Conservation (phyloP, 202 grass and related monocot species). For the Digitaria exilis region DNA sequence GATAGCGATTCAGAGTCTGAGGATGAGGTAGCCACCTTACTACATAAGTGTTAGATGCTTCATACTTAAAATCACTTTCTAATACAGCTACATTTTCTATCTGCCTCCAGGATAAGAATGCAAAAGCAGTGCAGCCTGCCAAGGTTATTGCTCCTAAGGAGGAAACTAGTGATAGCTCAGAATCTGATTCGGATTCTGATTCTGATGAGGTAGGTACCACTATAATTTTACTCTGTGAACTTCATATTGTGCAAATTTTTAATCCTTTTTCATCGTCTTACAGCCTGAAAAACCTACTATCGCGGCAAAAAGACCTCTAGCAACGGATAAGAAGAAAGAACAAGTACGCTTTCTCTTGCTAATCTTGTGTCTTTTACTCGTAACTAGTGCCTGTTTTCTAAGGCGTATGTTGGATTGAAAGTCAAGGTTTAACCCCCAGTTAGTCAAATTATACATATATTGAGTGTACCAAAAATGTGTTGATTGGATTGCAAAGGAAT, state of each 20-base stretch:
- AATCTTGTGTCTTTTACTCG: background rate
- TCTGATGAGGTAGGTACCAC: constrained; percentile 52
- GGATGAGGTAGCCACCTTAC: constrained; percentile 45
- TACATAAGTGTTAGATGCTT: background rate
- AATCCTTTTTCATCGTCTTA: constrained; percentile 1
- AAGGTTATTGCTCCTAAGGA: constrained; percentile 46
- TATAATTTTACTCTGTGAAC: background rate
- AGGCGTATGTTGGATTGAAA: background rate
- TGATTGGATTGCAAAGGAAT: too few species aligned
- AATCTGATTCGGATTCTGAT: constrained; percentile 37
- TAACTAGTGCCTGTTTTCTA: background rate
- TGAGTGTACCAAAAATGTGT: background rate
- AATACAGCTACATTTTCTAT: background rate
- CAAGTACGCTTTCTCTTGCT: constrained; percentile 43
- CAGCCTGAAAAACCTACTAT: constrained; percentile 64
- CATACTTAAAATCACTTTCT: background rate
- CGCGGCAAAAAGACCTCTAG: constrained; percentile 56
- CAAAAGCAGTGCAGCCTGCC: constrained; percentile 39
- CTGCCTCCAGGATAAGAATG: constrained; percentile 33
- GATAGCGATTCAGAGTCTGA: constrained; percentile 50
- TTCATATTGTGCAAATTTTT: constrained; percentile 1
- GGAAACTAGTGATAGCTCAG: constrained; percentile 48
- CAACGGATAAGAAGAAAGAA: constrained; percentile 45
- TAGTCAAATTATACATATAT: background rate
- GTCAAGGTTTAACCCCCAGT: background rate